Conservation (phyloP, 495 filamentous ascomycete genomes). For the Annulohypoxylon moriforme region DNA sequence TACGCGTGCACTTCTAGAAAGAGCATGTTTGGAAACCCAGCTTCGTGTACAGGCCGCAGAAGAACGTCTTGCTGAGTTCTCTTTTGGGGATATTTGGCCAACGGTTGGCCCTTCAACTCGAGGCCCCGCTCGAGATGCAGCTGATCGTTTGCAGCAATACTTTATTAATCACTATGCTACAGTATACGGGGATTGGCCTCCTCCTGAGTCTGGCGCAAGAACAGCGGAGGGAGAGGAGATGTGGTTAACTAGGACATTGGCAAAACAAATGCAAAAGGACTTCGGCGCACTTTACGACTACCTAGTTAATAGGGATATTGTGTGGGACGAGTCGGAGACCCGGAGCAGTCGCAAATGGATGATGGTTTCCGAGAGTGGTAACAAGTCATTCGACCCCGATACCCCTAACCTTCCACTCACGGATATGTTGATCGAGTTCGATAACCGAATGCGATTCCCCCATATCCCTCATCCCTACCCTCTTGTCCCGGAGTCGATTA, state of each 20-base stretch:
- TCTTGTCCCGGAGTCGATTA: conserved; percentile 66
- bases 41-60: conserved; percentile 71
- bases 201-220: conserved; percentile 52
- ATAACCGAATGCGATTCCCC: conserved; percentile 69
- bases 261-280: conserved; percentile 69
- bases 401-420: conserved; percentile 70
- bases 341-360: conserved; percentile 68
- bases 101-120: conserved; percentile 42
- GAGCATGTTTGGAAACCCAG: conserved; percentile 70
- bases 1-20: conserved; percentile 71
- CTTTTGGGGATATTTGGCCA: conserved; percentile 73
- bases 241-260: conserved; percentile 71
- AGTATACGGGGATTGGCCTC: conserved; percentile 68
- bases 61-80: conserved; percentile 66
- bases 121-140: conserved; percentile 58
- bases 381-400: conserved; percentile 68
- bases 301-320: conserved; percentile 74
- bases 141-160: conserved; percentile 67
- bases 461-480: conserved; percentile 79
- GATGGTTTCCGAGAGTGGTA: conserved; percentile 65
- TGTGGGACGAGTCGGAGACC: conserved; percentile 70
- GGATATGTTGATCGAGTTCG: conserved; percentile 74
- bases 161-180: conserved; percentile 64
- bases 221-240: conserved; percentile 60
- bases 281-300: conserved; percentile 79